Evolutionary conservation across 148 eudicot species (phyloP).

Genomic region (Fagopyrum esculentum): DNA sequence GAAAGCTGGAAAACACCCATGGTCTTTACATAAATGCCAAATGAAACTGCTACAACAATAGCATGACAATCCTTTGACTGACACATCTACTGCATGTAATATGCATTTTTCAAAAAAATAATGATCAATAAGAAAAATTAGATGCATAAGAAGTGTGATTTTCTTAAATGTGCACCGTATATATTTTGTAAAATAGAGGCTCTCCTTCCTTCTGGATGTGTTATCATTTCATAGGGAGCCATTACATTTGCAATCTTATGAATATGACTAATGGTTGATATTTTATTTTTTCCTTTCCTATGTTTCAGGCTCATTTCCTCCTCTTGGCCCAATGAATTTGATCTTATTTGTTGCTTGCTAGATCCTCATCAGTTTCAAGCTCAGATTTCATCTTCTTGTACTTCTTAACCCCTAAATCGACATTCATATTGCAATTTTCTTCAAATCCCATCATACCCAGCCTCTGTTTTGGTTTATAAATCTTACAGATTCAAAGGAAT

Average conservation of each 20-base stretch:
- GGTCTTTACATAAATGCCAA: background rate
- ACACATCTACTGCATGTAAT: background rate
- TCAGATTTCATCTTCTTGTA: slow-evolving; percentile 15
- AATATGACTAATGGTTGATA: no score
- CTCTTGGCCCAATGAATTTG: no score
- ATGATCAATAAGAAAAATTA: background rate
- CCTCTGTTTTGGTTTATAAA: background rate
- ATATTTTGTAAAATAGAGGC: no score
- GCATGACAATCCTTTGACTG: background rate
- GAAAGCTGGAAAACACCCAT: background rate
- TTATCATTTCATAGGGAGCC: no score
- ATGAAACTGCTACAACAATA: background rate
- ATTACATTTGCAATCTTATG: no score
- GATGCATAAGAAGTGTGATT: background rate
- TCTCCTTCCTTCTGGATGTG: no score
- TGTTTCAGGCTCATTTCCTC: no score
- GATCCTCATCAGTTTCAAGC: background rate
- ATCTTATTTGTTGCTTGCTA: background rate
- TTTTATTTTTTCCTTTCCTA: no score
- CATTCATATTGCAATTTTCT: slow-evolving; percentile 8
- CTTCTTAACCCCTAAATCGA: background rate
- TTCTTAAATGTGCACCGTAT: background rate
- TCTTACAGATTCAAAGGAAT: background rate
- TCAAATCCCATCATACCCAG: slow-evolving; percentile 5
- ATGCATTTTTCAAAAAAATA: background rate